A percentile compares a stretch with the other conserved stretches of the same genome.
Evolutionary conservation across 805 yeast genomes (phyloP).

Genomic region (Metschnikowia dekortorum): DNA sequence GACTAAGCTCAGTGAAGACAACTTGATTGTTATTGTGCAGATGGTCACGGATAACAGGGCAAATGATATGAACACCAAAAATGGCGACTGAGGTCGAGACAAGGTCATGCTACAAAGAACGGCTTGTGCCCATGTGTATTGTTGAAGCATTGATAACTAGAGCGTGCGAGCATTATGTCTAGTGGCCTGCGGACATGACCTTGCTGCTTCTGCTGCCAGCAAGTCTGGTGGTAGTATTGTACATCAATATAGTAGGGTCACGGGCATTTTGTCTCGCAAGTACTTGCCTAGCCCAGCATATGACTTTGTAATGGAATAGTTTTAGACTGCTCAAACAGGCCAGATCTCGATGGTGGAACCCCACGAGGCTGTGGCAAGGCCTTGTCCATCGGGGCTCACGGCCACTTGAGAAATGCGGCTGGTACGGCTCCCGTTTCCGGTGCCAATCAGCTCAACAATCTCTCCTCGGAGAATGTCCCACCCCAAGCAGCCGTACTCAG

Average conservation of each 20-base stretch:
- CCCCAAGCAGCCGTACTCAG: conserved; percentile 67
- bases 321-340: conserved; percentile 26
- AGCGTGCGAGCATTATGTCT: not conserved
- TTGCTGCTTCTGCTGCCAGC: not conserved
- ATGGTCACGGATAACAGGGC: conserved; percentile 97
- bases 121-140: not conserved
- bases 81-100: conserved; percentile 42
- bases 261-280: not conserved
- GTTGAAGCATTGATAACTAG: conserved; percentile 1
- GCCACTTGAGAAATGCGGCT: conserved; percentile 60
- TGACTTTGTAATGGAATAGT: too few relatives aligned
- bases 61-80: conserved; percentile 90
- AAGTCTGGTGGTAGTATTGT: not conserved
- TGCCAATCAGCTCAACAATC: conserved; percentile 57
- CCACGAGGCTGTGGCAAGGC: conserved; percentile 77
- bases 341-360: conserved; percentile 69
- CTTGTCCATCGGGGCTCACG: conserved; percentile 70
- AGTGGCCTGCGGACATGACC: not conserved
- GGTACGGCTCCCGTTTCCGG: conserved; percentile 46
- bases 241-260: not conserved
- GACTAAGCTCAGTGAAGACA: conserved; percentile 87
- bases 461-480: conserved; percentile 74
- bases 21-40: conserved; percentile 88
- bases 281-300: not conserved
- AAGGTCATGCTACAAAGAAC: not conserved